These are phyloP conservation scores for Candida odintsovae DNA, from an alignment of 805 yeast species.

Conservation along the genomic window DNA sequence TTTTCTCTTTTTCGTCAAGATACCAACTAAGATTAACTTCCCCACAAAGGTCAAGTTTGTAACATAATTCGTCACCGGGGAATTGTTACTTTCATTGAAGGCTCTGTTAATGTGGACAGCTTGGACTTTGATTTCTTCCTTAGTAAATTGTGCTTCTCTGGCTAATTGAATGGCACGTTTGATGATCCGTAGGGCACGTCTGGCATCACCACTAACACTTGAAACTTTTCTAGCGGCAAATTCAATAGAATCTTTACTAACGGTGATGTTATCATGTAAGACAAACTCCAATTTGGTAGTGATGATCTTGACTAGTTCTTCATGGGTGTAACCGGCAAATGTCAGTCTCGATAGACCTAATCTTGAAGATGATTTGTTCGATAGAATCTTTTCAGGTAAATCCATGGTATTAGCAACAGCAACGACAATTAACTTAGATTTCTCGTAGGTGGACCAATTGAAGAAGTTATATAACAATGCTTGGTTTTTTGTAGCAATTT, in stretches of 20 bases:
- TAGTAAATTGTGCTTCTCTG: slow-evolving; percentile 7
- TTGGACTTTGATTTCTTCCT: slow-evolving; percentile 44
- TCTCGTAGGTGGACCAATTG: slow-evolving; percentile 89
- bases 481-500: slow-evolving; percentile 76
- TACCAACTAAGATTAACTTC: slow-evolving; percentile 66
- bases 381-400: slow-evolving; percentile 80
- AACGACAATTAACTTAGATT: slow-evolving; percentile 76
- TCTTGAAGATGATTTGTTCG: slow-evolving; percentile 87
- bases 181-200: slow-evolving; percentile 85
- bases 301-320: slow-evolving; percentile 72
- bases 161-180: slow-evolving; percentile 88
- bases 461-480: slow-evolving; percentile 91
- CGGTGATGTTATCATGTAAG: slow-evolving; percentile 28
- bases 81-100: slow-evolving; percentile 67
- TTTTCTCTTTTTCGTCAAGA: slow-evolving; percentile 58
- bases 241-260: slow-evolving; percentile 71
- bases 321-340: slow-evolving; percentile 82
- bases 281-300: slow-evolving; percentile 56
- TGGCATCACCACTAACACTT: slow-evolving; percentile 94
- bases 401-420: slow-evolving; percentile 99
- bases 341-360: slow-evolving; percentile 82
- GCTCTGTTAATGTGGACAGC: slow-evolving; percentile 77
- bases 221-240: slow-evolving; percentile 94
- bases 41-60: slow-evolving; percentile 57
- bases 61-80: slow-evolving; percentile 63